A percentile compares a stretch with the other conserved stretches of the same genome.
Evolutionary conservation across 1,139 yeast genomes (phyloP).

Genomic region (Pichia sp.): DNA sequence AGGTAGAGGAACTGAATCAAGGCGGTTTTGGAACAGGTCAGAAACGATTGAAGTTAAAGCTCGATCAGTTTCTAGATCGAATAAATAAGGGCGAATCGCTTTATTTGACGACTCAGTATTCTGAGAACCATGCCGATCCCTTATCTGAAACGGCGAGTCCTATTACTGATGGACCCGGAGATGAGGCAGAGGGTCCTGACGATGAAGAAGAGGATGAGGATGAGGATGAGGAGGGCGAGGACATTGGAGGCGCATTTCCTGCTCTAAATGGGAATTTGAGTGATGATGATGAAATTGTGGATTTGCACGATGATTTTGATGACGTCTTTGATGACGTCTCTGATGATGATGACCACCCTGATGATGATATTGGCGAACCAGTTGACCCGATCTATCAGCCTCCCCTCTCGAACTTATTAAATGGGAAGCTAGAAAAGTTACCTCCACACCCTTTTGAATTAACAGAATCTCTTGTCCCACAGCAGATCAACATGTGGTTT

Average conservation of each 20-base stretch:
- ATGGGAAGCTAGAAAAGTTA: constrained; percentile 15
- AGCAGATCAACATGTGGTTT: constrained; percentile 72
- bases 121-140: constrained; percentile 24
- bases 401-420: constrained; percentile 47
- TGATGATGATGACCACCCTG: not conserved
- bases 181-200: not conserved
- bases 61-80: constrained; percentile 43
- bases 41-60: constrained; percentile 44
- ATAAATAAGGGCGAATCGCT: constrained; percentile 40
- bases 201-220: constrained; percentile 8
- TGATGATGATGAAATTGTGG: constrained; percentile 18
- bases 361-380: constrained; percentile 9
- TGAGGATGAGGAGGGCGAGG: not conserved
- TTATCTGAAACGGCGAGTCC: too few relatives aligned
- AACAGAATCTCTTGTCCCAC: constrained; percentile 47
- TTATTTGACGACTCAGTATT: constrained; percentile 68
- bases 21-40: constrained; percentile 68
- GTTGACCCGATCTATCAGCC: constrained; percentile 45
- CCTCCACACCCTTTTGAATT: constrained; percentile 44
- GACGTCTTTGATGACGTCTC: not conserved
- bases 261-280: constrained; percentile 16
- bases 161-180: not conserved
- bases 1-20: constrained; percentile 51
- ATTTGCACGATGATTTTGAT: constrained; percentile 10
- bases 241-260: constrained; percentile 18